Evolutionary conservation across 306 rosid species (phyloP).

Genomic region (Glycine soja): DNA sequence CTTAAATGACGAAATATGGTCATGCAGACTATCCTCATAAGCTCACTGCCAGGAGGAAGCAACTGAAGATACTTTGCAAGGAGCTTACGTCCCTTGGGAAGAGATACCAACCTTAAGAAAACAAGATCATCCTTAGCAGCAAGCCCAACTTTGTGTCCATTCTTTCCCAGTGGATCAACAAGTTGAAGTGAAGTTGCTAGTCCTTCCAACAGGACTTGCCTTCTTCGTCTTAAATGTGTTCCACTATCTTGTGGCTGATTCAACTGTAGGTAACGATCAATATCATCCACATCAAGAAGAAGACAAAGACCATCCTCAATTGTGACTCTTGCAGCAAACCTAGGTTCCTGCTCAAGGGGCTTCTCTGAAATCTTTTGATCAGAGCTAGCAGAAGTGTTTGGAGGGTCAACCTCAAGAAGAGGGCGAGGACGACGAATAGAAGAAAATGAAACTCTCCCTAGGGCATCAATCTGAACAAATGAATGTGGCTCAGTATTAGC

Average conservation of each 20-base stretch:
- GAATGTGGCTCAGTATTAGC: slow-evolving; percentile 52
- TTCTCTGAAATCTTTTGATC: slow-evolving; percentile 57
- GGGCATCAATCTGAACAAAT: slow-evolving; percentile 56
- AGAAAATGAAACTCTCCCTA: slow-evolving; percentile 60
- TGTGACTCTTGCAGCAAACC: slow-evolving; percentile 67
- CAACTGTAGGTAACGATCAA: slow-evolving; percentile 57
- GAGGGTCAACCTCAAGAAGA: slow-evolving; percentile 63
- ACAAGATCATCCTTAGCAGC: slow-evolving; percentile 63
- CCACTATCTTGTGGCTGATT: slow-evolving; percentile 65
- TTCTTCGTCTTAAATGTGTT: slow-evolving; percentile 57
- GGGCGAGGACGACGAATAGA: slow-evolving; percentile 62
- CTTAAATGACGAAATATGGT: slow-evolving; percentile 68
- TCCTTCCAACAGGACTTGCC: slow-evolving; percentile 64
- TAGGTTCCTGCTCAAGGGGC: slow-evolving; percentile 62
- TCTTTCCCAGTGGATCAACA: slow-evolving; percentile 67
- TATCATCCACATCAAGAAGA: slow-evolving; percentile 68
- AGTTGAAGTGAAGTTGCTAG: slow-evolving; percentile 64
- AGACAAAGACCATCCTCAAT: slow-evolving; percentile 66
- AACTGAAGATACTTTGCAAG: slow-evolving; percentile 58
- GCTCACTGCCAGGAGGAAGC: slow-evolving; percentile 65
- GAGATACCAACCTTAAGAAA: slow-evolving; percentile 55
- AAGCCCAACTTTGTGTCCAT: slow-evolving; percentile 58
- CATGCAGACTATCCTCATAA: slow-evolving; percentile 65
- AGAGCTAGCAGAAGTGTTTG: slow-evolving; percentile 54
- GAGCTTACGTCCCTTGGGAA: slow-evolving; percentile 62